phyloP scores from a whole-genome alignment of 2,329 filamentous ascomycete species.

The Penicillium sp. region DNA sequence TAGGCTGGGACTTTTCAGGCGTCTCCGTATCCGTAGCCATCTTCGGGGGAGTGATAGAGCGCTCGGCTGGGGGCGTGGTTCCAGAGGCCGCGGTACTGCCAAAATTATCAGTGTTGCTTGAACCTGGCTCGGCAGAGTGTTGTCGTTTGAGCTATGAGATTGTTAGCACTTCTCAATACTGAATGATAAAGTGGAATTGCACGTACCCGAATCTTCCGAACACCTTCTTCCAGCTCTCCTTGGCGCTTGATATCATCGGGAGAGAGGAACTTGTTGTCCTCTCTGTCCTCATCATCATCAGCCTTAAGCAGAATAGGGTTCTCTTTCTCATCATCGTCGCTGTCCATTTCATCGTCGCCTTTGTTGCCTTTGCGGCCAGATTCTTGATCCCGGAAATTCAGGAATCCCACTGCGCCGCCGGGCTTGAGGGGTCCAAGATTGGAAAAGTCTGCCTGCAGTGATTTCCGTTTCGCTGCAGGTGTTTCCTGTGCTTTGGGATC shows the following conservation, averaged over 20 bases:
- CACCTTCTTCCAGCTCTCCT: slow-evolving; percentile 59
- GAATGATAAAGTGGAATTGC: neutral
- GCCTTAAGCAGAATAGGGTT: slow-evolving; percentile 59
- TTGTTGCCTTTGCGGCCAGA: slow-evolving; percentile 57
- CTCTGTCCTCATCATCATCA: slow-evolving; percentile 54
- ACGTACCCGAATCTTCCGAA: slow-evolving; percentile 62
- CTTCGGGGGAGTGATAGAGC: slow-evolving; percentile 37
- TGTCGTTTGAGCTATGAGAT: slow-evolving; percentile 58
- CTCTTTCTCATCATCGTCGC: slow-evolving; percentile 65
- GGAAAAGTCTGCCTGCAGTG: slow-evolving; percentile 77
- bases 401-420: slow-evolving; percentile 83
- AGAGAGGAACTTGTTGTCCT: slow-evolving; percentile 48
- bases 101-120: slow-evolving; percentile 34
- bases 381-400: slow-evolving; percentile 73
- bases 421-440: slow-evolving; percentile 78
- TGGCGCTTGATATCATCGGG: slow-evolving; percentile 58
- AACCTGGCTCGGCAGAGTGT: slow-evolving; percentile 56
- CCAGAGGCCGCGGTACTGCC: slow-evolving; percentile 38
- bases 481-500: slow-evolving; percentile 60
- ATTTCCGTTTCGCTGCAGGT: slow-evolving; percentile 69
- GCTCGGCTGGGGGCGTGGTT: slow-evolving; percentile 34
- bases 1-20: slow-evolving; percentile 22
- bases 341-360: slow-evolving; percentile 65
- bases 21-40: slow-evolving; percentile 15
- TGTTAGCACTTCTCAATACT: slow-evolving; percentile 7